A percentile compares a stretch with the other conserved stretches of the same genome.
These are phyloP conservation scores for Auricularia sp. DNA, from an alignment of 768 basidiomycete species.

Conservation along the genomic window DNA sequence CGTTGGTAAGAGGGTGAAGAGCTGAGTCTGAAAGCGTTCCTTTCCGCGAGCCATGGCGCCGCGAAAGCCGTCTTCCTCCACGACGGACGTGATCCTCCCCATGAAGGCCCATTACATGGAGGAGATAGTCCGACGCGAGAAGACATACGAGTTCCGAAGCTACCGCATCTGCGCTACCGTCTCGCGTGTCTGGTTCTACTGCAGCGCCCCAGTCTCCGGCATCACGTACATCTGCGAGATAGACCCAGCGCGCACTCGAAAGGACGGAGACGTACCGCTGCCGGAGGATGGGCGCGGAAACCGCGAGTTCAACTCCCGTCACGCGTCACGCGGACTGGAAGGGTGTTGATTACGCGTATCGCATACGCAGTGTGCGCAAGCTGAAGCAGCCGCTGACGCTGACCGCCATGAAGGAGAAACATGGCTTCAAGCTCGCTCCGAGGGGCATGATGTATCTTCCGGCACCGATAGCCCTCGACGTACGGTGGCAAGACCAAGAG, in stretches of 20 bases:
- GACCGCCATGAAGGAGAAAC: constrained; percentile 11
- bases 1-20: no score
- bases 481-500: not conserved
- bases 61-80: no score
- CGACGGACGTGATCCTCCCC: no score
- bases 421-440: constrained; percentile 14
- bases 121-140: constrained; percentile 12
- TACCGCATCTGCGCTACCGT: constrained; percentile 20
- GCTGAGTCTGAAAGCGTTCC: no score
- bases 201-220: constrained; percentile 17
- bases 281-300: constrained; percentile 18
- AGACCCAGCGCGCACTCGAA: constrained; percentile 17
- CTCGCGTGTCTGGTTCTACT: constrained; percentile 20
- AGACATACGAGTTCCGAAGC: constrained; percentile 21
- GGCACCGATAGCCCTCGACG: not conserved
- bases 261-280: constrained; percentile 14
- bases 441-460: constrained; percentile 12
- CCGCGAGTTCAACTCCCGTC: constrained; percentile 15
- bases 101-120: not conserved
- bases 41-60: no score
- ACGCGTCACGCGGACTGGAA: constrained; percentile 16
- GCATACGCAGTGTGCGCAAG: constrained; percentile 12
- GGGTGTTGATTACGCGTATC: constrained; percentile 20
- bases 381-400: constrained; percentile 12
- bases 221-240: constrained; percentile 20